phyloP scores from a whole-genome alignment of 371 early-diverging fungal genomes.

The Coemansia sp. region DNA sequence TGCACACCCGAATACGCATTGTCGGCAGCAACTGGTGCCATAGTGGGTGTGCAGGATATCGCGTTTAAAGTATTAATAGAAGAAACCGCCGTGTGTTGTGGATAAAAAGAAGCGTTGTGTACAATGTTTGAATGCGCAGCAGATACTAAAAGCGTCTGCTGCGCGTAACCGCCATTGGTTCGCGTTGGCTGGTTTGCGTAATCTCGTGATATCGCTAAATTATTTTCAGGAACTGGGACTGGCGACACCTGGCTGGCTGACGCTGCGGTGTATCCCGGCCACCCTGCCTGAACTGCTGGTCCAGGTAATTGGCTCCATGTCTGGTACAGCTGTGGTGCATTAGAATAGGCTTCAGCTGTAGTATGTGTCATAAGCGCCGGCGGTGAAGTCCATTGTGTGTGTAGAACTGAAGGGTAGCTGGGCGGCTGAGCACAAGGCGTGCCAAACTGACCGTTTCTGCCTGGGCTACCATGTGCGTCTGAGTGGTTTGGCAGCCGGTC shows the following conservation, averaged over 20 bases:
- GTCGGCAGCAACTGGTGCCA: constrained; percentile 3
- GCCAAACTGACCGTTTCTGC: neutral
- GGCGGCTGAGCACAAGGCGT: neutral
- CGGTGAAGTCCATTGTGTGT: neutral
- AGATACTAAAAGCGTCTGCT: neutral
- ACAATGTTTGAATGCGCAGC: constrained; percentile 1
- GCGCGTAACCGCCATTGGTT: constrained; percentile 7
- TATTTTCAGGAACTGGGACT: constrained; percentile 3
- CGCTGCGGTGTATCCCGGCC: neutral
- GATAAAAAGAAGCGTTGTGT: neutral
- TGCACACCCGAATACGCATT: neutral
- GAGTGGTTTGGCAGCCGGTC: constrained; percentile 2
- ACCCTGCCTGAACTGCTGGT: neutral
- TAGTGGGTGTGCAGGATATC: constrained; percentile 4
- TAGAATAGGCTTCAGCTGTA: neutral
- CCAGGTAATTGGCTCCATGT: neutral
- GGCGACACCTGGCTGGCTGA: neutral
- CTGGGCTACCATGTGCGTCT: neutral
- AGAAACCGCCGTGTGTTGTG: neutral
- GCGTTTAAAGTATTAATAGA: neutral
- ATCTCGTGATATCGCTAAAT: constrained; percentile 7
- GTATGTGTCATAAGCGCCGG: neutral
- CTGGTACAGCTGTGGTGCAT: neutral
- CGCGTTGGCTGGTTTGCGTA: constrained; percentile 2
- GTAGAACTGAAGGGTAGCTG: neutral